Conservation (phyloP, 2,329 filamentous ascomycete genomes). For the Pezicula carpinea region DNA sequence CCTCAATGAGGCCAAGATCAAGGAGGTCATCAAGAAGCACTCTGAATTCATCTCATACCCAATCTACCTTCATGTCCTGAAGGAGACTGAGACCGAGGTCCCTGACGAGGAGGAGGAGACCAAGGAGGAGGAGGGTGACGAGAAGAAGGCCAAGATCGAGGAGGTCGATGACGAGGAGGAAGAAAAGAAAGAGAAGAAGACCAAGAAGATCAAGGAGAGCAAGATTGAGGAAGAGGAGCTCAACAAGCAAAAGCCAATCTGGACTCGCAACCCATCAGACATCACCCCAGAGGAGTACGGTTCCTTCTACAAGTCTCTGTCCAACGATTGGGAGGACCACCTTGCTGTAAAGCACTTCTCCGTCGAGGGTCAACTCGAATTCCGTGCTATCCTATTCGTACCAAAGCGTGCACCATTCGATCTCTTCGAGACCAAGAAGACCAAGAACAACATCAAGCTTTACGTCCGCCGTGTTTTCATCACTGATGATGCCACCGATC, state of each 20-base stretch:
- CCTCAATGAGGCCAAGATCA: conserved; percentile 97
- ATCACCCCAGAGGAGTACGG: conserved; percentile 96
- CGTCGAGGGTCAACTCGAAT: conserved; percentile 99
- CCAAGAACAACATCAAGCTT: conserved; percentile 99
- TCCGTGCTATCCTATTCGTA: conserved; percentile 98
- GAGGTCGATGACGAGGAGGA: conserved; percentile 86
- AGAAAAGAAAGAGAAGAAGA: conserved; percentile 92
- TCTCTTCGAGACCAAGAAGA: conserved; percentile 99
- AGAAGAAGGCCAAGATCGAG: conserved; percentile 96
- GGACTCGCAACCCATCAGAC: conserved; percentile 95
- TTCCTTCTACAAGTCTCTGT: conserved; percentile 99
- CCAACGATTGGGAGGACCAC: conserved; percentile 99
- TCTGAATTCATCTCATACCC: conserved; percentile 99
- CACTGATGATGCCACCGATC: conserved; percentile 97
- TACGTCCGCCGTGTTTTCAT: conserved; percentile 99
- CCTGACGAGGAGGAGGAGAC: conserved; percentile 85
- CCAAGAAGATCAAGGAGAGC: conserved; percentile 99
- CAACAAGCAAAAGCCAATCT: conserved; percentile 99
- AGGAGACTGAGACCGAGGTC: conserved; percentile 99
- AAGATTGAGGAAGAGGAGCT: conserved; percentile 99
- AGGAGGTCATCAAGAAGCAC: conserved; percentile 99
- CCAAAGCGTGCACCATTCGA: conserved; percentile 99
- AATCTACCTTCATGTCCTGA: conserved; percentile 99
- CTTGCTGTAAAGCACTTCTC: conserved; percentile 99
- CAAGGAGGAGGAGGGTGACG: conserved; percentile 70